These are phyloP conservation scores for Lichtheimia ornata DNA, from an alignment of 371 early-diverging fungal species.

Conservation along the genomic window DNA sequence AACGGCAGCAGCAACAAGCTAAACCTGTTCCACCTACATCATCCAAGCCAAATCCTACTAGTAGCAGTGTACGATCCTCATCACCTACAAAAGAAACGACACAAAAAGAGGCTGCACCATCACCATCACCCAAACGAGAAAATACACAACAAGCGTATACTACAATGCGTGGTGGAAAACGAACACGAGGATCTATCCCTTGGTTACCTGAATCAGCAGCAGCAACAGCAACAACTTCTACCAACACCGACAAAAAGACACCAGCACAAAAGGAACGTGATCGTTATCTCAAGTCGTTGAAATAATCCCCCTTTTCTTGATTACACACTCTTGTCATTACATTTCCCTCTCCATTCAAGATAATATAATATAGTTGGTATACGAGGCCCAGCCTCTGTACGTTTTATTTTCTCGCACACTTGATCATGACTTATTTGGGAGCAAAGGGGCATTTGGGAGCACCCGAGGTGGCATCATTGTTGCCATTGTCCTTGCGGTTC, in stretches of 20 bases:
- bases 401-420: too few species aligned
- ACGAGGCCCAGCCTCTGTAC: conserved; percentile 4
- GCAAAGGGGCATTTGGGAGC: conserved; percentile 48
- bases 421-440: conserved; percentile 19
- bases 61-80: neutral
- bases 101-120: neutral
- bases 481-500: conserved; percentile 24
- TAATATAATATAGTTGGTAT: too few species aligned
- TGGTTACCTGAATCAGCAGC: conserved; percentile 9
- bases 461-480: conserved; percentile 3
- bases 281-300: conserved; percentile 32
- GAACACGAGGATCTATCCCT: conserved; percentile 14
- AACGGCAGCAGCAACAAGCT: neutral
- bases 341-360: too few species aligned
- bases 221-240: neutral
- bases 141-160: neutral
- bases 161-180: conserved; percentile 17
- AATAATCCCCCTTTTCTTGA: conserved; percentile 1
- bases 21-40: neutral
- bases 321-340: too few species aligned
- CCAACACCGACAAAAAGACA: conserved; percentile 18
- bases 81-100: neutral
- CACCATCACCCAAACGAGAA: neutral
- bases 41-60: neutral
- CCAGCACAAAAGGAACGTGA: conserved; percentile 38